These are phyloP conservation scores for Claviceps sp. DNA, from an alignment of 2,329 filamentous ascomycete genomes.

Conservation along the genomic window DNA sequence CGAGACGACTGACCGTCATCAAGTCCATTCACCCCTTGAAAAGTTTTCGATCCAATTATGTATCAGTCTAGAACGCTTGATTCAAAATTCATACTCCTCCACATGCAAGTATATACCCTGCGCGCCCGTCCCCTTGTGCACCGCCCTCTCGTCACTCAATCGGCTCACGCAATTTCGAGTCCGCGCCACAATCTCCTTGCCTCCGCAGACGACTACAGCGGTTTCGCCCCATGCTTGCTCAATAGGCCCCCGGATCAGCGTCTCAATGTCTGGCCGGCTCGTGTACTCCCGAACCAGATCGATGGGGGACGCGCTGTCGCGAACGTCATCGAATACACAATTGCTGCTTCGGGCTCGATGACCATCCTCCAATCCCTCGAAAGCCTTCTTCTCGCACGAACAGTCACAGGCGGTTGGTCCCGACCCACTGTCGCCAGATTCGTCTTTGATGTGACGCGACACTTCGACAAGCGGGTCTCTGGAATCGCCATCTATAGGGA, in stretches of 20 bases:
- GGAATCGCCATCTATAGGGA: neutral
- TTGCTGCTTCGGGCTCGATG: neutral
- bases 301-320: neutral
- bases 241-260: constrained; percentile 38
- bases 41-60: neutral
- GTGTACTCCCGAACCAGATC: constrained; percentile 31
- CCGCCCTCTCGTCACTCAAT: constrained; percentile 46
- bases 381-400: neutral
- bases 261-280: constrained; percentile 35
- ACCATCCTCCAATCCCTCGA: neutral
- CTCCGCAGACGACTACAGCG: constrained; percentile 47
- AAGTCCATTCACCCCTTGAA: too few species aligned
- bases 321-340: neutral
- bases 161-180: constrained; percentile 41
- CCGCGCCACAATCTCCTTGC: constrained; percentile 37
- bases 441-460: neutral
- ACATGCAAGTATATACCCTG: constrained; percentile 48
- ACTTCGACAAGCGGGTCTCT: constrained; percentile 3
- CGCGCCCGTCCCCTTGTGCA: constrained; percentile 50
- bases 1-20: too few species aligned
- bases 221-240: constrained; percentile 47
- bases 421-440: neutral
- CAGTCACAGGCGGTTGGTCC: neutral
- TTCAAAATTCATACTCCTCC: constrained; percentile 44
- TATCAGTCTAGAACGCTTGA: neutral